Conservation (phyloP, 441 rosid genomes). For the Capsella rubella region DNA sequence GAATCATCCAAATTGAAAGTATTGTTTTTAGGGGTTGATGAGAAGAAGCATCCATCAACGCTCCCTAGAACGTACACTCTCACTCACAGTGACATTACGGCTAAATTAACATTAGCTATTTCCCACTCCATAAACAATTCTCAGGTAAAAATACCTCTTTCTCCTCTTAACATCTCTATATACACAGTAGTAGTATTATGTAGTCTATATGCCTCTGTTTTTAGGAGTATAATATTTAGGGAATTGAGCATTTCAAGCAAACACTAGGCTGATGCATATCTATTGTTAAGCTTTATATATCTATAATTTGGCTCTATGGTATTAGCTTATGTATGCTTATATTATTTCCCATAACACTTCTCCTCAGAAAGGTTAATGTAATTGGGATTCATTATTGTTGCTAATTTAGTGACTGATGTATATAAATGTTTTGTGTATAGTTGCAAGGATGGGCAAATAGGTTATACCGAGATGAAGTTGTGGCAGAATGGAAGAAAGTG, state of each 20-base stretch:
- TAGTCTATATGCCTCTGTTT: background rate
- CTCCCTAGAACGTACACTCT: slow-evolving; percentile 89
- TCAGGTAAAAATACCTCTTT: slow-evolving; percentile 60
- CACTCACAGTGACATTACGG: slow-evolving; percentile 84
- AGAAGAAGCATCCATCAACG: slow-evolving; percentile 87
- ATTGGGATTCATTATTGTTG: background rate
- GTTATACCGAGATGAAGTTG: slow-evolving; percentile 90
- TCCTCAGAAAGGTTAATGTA: too few relatives aligned
- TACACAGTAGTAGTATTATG: background rate
- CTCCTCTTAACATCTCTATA: background rate
- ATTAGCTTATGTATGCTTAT: background rate
- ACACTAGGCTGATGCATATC: background rate
- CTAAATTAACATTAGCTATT: slow-evolving; percentile 81
- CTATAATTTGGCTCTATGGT: slow-evolving; percentile 1
- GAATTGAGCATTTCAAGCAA: background rate
- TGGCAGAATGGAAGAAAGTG: slow-evolving; percentile 97
- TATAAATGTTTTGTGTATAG: slow-evolving; percentile 38
- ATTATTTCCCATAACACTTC: background rate
- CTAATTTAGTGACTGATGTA: slow-evolving; percentile 1
- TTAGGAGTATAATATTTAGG: background rate
- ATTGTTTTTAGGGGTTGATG: slow-evolving; percentile 86
- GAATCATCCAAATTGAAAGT: slow-evolving; percentile 94
- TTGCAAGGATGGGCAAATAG: slow-evolving; percentile 94
- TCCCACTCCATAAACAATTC: slow-evolving; percentile 88
- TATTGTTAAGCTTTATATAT: too few relatives aligned